Evolutionary conservation across 78 protist genomes (phyloP).

Genomic region (Tieghemostelium lacteum): DNA sequence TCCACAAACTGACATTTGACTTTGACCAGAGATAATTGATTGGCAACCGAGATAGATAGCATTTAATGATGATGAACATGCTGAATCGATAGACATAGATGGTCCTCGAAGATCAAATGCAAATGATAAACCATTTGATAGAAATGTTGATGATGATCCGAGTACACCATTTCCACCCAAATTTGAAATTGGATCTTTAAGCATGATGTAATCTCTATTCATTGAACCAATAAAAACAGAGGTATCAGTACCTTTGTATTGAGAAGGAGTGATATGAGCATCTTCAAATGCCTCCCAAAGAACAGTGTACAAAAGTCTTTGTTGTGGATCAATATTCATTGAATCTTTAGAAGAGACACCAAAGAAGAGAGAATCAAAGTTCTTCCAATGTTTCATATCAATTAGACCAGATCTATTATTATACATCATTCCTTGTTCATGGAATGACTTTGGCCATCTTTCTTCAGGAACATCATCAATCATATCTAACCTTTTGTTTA

Average conservation of each 20-base stretch:
- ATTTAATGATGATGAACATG: conserved; percentile 89
- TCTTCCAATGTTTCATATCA: not conserved
- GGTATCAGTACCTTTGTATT: conserved; percentile 3
- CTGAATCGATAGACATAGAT: conserved; percentile 86
- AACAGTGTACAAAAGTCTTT: not conserved
- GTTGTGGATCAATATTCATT: conserved; percentile 15
- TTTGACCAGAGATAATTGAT: conserved; percentile 50
- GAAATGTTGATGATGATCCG: not conserved
- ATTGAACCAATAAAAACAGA: conserved; percentile 10
- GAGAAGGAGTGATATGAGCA: not conserved
- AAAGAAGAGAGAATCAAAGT: not conserved
- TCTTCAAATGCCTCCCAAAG: conserved; percentile 34
- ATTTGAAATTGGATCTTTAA: not conserved
- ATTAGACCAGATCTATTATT: not conserved
- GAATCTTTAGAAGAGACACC: not conserved
- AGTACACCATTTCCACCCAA: not conserved
- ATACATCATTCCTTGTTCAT: not conserved
- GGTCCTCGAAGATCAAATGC: conserved; percentile 85
- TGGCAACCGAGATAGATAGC: conserved; percentile 70
- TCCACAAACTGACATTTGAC: conserved; percentile 86
- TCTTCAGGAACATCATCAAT: conserved; percentile 1
- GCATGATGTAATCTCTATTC: not conserved
- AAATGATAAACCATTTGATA: conserved; percentile 81
- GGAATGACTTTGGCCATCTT: not conserved
- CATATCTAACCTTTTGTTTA: not conserved